Evolutionary conservation across 129 eudicot species (phyloP).

Genomic region (Apium graveolens): DNA sequence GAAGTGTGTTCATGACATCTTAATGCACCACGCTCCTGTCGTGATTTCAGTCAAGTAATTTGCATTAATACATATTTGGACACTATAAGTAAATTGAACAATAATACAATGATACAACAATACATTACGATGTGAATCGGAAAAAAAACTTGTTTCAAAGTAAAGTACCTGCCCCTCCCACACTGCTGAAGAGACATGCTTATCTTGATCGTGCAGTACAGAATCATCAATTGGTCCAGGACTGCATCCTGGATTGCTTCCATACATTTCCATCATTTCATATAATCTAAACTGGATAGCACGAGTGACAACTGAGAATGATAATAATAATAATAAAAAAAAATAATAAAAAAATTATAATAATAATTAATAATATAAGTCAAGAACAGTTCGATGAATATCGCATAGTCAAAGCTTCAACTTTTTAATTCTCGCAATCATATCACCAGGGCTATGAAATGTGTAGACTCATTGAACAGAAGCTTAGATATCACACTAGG

Average conservation of each 20-base stretch:
- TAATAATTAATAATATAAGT: neutral
- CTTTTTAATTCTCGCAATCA: neutral
- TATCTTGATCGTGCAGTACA: constrained; percentile 90
- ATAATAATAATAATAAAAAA: no score
- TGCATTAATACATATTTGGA: neutral
- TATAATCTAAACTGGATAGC: constrained; percentile 21
- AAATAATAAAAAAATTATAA: no score
- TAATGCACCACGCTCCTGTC: constrained; percentile 90
- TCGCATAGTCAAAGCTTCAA: neutral
- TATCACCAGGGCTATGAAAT: neutral
- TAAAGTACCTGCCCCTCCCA: constrained; percentile 93
- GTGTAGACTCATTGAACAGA: neutral
- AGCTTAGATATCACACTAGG: neutral
- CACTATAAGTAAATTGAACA: neutral
- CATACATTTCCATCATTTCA: constrained; percentile 54
- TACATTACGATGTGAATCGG: constrained; percentile 2
- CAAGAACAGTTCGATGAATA: neutral
- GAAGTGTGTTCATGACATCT: constrained; percentile 99
- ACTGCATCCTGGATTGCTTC: constrained; percentile 82
- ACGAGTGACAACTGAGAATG: neutral
- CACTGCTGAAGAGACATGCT: constrained; percentile 92
- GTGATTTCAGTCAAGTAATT: neutral
- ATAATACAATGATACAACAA: neutral
- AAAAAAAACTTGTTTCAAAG: constrained; percentile 8
- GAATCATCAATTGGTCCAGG: constrained; percentile 93